Conservation (phyloP, 106 monocot species). For the Dactylorhiza incarnata region DNA sequence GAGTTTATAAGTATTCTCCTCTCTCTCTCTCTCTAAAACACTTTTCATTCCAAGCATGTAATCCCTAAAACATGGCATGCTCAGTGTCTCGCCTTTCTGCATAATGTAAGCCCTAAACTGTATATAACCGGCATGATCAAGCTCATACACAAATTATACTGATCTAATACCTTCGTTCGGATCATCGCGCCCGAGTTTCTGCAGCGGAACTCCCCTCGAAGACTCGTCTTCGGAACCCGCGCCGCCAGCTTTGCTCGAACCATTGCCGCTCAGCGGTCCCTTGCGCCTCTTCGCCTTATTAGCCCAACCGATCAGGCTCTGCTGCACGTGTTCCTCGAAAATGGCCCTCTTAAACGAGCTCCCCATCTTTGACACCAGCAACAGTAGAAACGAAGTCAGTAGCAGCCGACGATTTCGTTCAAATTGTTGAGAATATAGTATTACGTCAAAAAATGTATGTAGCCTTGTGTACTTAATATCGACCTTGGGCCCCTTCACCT, state of each 20-base stretch:
- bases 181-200: background rate
- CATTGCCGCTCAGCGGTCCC: conserved; percentile 4
- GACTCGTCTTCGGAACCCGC: background rate
- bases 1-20: too few relatives aligned
- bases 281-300: conserved; percentile 40
- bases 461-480: too few relatives aligned
- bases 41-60: too few relatives aligned
- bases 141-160: background rate
- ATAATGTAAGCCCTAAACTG: background rate
- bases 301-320: conserved; percentile 50
- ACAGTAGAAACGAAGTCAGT: background rate
- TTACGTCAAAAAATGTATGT: too few relatives aligned
- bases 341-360: conserved; percentile 60
- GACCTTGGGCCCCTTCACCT: too few relatives aligned
- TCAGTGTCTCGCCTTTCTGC: too few relatives aligned
- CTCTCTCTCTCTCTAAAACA: too few relatives aligned
- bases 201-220: conserved; percentile 5
- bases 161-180: background rate
- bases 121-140: background rate
- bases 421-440: background rate
- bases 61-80: too few relatives aligned
- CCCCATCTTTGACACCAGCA: conserved; percentile 44
- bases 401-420: background rate
- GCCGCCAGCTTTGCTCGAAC: background rate
- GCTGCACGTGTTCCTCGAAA: conserved; percentile 65